Base-by-base conservation (phyloP, 176 grass and related monocot genomes). In the Oryza nivara region DNA sequence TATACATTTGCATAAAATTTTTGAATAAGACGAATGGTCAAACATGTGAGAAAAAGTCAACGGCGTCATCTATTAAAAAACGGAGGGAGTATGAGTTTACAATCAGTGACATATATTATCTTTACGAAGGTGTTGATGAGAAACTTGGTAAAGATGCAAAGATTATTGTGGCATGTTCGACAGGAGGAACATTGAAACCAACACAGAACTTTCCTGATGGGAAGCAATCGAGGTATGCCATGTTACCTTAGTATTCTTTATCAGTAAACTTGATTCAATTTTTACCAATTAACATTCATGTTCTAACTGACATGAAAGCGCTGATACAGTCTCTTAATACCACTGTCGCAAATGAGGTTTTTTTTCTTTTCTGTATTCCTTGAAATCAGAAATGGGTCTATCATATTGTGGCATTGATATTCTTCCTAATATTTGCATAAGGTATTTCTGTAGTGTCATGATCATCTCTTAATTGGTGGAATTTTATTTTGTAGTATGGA, bases 91-190 rank as follows among this genome's bases (percentile, higher is more conserved):
- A 79, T 76, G 41, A 51, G 26, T 20, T 4, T 2, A 23, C 54
- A 84, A 84, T 65, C 30, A 71, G 8, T 25, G 22, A 72, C 56
- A 49, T 11, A 67, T 58, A 28, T 51, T 82, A 65, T 73, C 35
- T 80, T 43, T 58, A 28, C 78, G 83, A 69, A 98, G 96, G 67
- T 38, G 86, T 98, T 48, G 91, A 98, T 48, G 72, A 82, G 8
- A 98, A 92, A 75, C 70, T 96, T 54, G 71, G 87, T 45, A 99
- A 96, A 91, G 87, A 96, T 94, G 91, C 96, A 25, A 99, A 99
- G 81, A 99, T 99, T 85, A 96, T 99, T 75, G 96, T 99, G 41
- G 93, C 93, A 68, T 99, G 91, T 80, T 94, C 96, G 32, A 87
- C 93, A 1, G 96, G 96, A 74, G 96, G 96, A 47, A 94, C 96